Evolutionary conservation across 2,329 filamentous ascomycete genomes (phyloP), one percentile per base, ranked within the genome.

Genomic region (Colletotrichum agaves): DNA sequence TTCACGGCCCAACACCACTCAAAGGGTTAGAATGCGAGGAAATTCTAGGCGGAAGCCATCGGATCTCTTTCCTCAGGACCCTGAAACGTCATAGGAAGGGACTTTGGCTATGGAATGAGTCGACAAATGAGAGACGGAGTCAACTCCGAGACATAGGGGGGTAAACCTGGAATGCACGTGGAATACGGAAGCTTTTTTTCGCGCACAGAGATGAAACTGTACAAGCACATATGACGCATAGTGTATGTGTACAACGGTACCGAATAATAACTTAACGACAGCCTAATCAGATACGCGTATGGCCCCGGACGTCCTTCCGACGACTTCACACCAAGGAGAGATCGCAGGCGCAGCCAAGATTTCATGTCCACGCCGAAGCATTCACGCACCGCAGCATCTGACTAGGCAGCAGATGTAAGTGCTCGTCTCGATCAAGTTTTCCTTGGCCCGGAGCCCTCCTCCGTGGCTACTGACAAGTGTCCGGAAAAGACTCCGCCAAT

Each of bases 401-500:
- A 27, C 27, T 7, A 27, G 27, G 27, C 27, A 27, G 8, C 27
- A 27, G 8, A 1, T 27, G 27, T 1, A 27, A 27, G 27, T 27
- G 27, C 27, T 27, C 2, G 6, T 7, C 27, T 27, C 27, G 7
- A 27, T 27, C 23, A 27, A 19, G 21, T n/a, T 49, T 15, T 17
- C 27, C 5, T 15, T 17, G 7, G 4, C 15, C 13, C 44, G 57
- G 46, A 61, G 33, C 27, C 33, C 19, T 27, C 8, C n/a, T 44
- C 44, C 33, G 27, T 27, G 39, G 31, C 57, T 43, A 60, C 49
- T 60, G 49, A 13, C 13, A 19, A 4, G 7, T 13, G 8, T 19
- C 33, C 44, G 57, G 57, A 60, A 23, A n/a, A 2, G 5, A 31
- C 46, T 61, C 57, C 57, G 57, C 57, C 46, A 61, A 61, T 61